Evolutionary conservation across 345 rosid species (phyloP).

Genomic region (Salix dunnii): DNA sequence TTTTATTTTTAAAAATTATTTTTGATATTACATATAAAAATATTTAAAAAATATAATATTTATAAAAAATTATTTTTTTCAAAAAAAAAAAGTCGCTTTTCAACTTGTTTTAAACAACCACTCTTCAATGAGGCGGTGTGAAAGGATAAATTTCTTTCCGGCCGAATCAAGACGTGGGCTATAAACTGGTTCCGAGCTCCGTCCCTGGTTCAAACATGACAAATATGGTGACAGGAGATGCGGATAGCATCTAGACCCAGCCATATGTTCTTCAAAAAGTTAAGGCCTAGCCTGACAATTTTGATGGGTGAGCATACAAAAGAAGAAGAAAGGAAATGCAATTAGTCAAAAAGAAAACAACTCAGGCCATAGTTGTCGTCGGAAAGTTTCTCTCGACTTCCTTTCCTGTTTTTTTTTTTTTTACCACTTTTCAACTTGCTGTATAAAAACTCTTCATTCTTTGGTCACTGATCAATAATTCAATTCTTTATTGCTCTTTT

Average conservation of each 20-base stretch:
- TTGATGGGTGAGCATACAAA: background rate
- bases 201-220: background rate
- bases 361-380: slow-evolving; percentile 16
- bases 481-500: background rate
- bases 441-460: background rate
- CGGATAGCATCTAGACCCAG: background rate
- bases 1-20: no score
- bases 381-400: slow-evolving; percentile 4
- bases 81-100: no score
- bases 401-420: background rate
- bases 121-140: no score
- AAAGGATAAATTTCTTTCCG: no score
- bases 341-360: slow-evolving; percentile 30
- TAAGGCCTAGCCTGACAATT: background rate
- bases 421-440: background rate
- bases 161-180: no score
- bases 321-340: slow-evolving; percentile 5
- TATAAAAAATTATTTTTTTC: no score
- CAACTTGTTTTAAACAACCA: no score
- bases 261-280: background rate
- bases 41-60: no score
- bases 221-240: background rate
- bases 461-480: background rate
- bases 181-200: background rate
- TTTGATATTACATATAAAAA: no score